Base-by-base conservation (phyloP, 108 stramenopile genomes). In the Nannochloropsis salina region DNA sequence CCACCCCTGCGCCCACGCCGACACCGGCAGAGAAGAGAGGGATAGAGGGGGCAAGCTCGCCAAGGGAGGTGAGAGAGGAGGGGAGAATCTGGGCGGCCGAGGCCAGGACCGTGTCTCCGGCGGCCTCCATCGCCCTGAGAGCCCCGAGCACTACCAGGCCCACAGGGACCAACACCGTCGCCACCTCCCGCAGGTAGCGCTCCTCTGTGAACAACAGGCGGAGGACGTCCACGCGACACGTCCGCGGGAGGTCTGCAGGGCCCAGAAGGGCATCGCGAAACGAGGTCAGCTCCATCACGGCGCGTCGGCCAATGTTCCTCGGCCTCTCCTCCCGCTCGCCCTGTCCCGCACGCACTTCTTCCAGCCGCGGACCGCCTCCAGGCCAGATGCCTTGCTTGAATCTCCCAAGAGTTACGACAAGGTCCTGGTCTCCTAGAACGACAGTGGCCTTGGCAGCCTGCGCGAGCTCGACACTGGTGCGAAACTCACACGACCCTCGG, bases 231-330 rank as follows among this genome's bases (percentile, higher is more conserved):
- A 74, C 61, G 20, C 61, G 61, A n/a, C n/a, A n/a, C 8, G 61
- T 74, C 20, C 61, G 61, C 61, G 61, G 61, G 15, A 74, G n/a
- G 8, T 74, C 61, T n/a, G 61, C 15, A 74, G 61, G 61, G 20
- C 61, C 61, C 61, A 74, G n/a, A 74, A 74, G 61, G 20, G 61
- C 61, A 74, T 74, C n/a, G 61, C 61, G 61, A n/a, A 74, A n/a
- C 15, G 61, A 74, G 20, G 61, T n/a, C 20, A 74, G n/a, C 61
- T 74, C 61, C 61, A 15, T 74, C 61, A 74, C 1, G 61, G 61
- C 61, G 20, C n/a, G 61, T n/a, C n/a, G 61, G 15, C 61, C 61
- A 0, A 31, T 31, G 31, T 31, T 31, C 0, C 31, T 31, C 31
- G 31, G 31, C 31, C 31, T 31, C 31, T 31, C 31, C 31, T 31